phyloP scores from a whole-genome alignment of 331 rosid species.

The Malus hybrid region DNA sequence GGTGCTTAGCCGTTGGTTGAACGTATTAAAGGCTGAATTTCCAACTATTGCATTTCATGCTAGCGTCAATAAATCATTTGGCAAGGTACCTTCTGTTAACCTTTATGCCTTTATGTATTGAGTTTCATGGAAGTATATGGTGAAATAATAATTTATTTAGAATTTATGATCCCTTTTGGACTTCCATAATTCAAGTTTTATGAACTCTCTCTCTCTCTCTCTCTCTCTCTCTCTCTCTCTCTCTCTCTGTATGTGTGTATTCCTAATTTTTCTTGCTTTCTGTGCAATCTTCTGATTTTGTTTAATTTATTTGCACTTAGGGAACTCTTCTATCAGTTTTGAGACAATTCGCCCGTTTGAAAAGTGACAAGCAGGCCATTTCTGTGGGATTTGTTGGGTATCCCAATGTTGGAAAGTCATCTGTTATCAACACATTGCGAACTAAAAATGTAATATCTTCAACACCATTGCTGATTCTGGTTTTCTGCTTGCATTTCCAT shows the following conservation, averaged over 20 bases:
- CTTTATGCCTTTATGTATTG: not conserved
- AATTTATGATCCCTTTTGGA: not conserved
- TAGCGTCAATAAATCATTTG: conserved; percentile 87
- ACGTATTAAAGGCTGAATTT: conserved; percentile 70
- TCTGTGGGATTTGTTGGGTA: conserved; percentile 95
- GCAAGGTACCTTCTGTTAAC: conserved; percentile 51
- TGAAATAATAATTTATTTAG: not conserved
- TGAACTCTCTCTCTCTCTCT: not conserved
- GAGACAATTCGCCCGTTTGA: conserved; percentile 83
- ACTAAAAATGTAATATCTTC: conserved; percentile 62
- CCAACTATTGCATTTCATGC: conserved; percentile 98
- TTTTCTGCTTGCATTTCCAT: conserved; percentile 2
- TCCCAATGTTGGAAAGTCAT: conserved; percentile 98
- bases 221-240: not conserved
- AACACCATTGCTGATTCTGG: conserved; percentile 15
- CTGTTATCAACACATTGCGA: conserved; percentile 84
- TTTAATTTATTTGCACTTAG: conserved; percentile 23
- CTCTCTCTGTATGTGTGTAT: not conserved
- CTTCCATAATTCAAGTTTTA: not conserved
- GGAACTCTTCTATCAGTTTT: conserved; percentile 91
- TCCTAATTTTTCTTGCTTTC: not conserved
- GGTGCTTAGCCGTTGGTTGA: conserved; percentile 95
- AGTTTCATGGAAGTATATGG: not conserved
- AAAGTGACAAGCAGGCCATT: conserved; percentile 92
- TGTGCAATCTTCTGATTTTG: not conserved